Base-by-base conservation (phyloP, 306 rosid genomes). In the Prunus campanulata region DNA sequence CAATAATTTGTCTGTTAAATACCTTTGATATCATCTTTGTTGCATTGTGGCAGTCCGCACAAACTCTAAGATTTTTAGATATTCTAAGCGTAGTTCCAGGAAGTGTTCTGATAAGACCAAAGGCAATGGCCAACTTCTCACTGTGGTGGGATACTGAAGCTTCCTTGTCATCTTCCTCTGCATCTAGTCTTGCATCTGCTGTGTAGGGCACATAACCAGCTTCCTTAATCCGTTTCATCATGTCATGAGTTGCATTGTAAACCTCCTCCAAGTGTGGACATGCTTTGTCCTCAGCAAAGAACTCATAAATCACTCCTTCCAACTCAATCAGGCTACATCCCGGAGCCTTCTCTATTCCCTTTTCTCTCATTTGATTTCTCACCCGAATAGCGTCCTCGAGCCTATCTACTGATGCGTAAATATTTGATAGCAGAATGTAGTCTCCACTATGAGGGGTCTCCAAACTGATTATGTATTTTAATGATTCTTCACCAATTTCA, bases 51-150 rank as follows among this genome's bases (percentile, higher is more conserved):
- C 92, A 88, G 11, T 90, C 92, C 4, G 81, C 66, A 64, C 95
- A 88, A 20, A 90, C 83, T 70, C 88, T 82, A 24, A 90, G 84
- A 72, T 87, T 88, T 72, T 88, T 88, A 0, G 87, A 87, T 79
- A 88, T 81, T 81, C 90, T 72, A 73, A 90, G 84, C 29, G 88
- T 79, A 49, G 88, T 68, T 75, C 84, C 88, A 0, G 85, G 87
- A 61, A 57, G 35, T 32, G 92, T 90, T 64, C 72, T 86, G 24
- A 83, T 79, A 0, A 86, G 88, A 75, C 90, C 92, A 52, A 74
- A 90, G 57, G 90, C 92, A 66, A 83, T 90, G 74, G 95, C 92
- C 42, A 90, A 78, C 87, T 90, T 90, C 83, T 90, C 89, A 22
- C 95, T 87, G 78, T 87, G 91, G 81, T 86, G 95, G 68, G 84